Conservation (phyloP, 2,329 filamentous ascomycete genomes). For the Fusarium redolens region DNA sequence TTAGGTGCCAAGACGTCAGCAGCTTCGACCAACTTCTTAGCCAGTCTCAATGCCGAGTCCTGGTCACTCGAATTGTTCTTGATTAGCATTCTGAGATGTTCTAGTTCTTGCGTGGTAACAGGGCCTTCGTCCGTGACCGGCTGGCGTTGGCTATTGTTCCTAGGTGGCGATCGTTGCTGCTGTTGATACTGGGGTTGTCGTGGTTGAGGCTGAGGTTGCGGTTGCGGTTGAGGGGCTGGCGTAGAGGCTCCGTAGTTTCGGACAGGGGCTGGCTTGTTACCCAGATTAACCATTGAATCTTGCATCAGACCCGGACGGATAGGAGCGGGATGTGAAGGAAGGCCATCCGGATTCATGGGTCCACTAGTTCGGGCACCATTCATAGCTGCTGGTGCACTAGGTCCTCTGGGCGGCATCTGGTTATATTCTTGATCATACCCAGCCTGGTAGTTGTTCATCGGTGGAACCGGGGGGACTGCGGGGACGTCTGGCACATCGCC, state of each 20-base stretch:
- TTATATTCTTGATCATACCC: constrained; percentile 43
- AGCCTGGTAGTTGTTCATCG: constrained; percentile 44
- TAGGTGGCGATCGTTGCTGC: constrained; percentile 48
- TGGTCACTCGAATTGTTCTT: constrained; percentile 80
- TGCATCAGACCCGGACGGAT: constrained; percentile 72
- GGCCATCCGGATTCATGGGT: constrained; percentile 54
- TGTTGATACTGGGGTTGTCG: constrained; percentile 47
- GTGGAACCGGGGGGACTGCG: constrained; percentile 52
- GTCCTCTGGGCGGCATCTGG: constrained; percentile 45
- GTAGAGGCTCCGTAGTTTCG: constrained; percentile 66
- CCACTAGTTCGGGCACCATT: constrained; percentile 27
- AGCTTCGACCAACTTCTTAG: constrained; percentile 88
- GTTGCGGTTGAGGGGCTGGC: constrained; percentile 45
- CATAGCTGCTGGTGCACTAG: constrained; percentile 47
- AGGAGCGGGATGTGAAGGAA: constrained; percentile 71
- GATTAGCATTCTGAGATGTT: constrained; percentile 75
- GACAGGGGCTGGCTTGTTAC: constrained; percentile 68
- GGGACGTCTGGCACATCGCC: constrained; percentile 70
- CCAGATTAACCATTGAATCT: constrained; percentile 66
- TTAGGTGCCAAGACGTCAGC: constrained; percentile 76
- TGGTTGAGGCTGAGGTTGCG: constrained; percentile 25
- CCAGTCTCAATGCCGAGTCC: constrained; percentile 76
- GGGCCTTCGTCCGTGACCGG: constrained; percentile 53
- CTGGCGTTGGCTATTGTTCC: constrained; percentile 36
- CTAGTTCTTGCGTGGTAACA: constrained; percentile 83